Evolutionary conservation across 2,329 filamentous ascomycete species (phyloP).

Genomic region (Thielaviopsis euricoi): DNA sequence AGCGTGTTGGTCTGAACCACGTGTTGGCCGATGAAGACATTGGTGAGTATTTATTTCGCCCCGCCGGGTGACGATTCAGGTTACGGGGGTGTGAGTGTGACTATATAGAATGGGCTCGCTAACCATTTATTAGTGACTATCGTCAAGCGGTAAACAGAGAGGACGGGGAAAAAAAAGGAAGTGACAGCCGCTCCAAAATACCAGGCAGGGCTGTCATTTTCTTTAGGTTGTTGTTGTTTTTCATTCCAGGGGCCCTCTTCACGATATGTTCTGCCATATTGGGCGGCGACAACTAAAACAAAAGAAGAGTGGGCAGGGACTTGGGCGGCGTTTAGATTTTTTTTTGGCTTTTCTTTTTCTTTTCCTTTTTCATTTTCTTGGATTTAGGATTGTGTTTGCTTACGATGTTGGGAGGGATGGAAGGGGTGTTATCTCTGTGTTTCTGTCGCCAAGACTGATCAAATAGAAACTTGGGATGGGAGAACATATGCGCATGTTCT

Average conservation of each 20-base stretch:
- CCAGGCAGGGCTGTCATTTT: neutral
- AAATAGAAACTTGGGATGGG: neutral
- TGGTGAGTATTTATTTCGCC: constrained; percentile 35
- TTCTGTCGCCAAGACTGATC: no score
- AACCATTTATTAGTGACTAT: constrained; percentile 5
- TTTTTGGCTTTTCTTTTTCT: neutral
- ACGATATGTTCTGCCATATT: neutral
- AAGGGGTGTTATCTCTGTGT: neutral
- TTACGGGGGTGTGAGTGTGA: no score
- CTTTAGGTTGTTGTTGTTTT: neutral
- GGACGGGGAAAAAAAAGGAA: neutral
- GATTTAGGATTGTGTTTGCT: neutral
- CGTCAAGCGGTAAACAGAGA: constrained; percentile 10
- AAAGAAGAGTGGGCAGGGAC: neutral
- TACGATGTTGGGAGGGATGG: neutral
- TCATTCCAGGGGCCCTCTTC: neutral
- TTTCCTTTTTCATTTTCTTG: neutral
- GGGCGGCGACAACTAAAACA: neutral
- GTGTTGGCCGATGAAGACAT: constrained; percentile 95
- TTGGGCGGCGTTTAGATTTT: constrained; percentile 3
- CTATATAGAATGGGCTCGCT: neutral
- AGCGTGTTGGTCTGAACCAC: constrained; percentile 79
- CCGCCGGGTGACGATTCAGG: neutral
- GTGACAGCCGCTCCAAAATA: neutral
- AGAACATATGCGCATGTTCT: neutral